These are phyloP conservation scores for Aspergillus puulaauensis DNA, from an alignment of 2,329 filamentous ascomycete species.

Conservation along the genomic window DNA sequence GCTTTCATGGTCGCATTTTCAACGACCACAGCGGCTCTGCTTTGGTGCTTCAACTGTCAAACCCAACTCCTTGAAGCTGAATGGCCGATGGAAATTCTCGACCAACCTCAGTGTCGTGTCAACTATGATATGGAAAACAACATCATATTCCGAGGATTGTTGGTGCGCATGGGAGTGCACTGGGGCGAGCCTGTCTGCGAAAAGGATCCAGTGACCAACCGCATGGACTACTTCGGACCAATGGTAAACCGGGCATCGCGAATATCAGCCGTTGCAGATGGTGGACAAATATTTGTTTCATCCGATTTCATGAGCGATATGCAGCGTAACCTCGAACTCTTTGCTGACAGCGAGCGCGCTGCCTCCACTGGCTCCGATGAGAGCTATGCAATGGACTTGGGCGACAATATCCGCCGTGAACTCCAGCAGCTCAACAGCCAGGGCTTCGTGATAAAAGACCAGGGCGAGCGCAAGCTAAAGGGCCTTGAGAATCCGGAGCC, in stretches of 20 bases:
- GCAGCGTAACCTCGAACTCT: constrained; percentile 83
- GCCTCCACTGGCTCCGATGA: constrained; percentile 71
- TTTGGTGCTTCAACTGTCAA: constrained; percentile 97
- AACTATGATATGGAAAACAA: constrained; percentile 80
- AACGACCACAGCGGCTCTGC: constrained; percentile 86
- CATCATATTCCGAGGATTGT: constrained; percentile 89
- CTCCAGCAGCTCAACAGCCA: constrained; percentile 82
- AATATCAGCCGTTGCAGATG: constrained; percentile 91
- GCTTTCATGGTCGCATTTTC: constrained; percentile 99
- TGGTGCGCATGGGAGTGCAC: constrained; percentile 96
- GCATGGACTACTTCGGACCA: constrained; percentile 99
- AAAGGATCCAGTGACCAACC: constrained; percentile 89
- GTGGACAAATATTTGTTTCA: constrained; percentile 94
- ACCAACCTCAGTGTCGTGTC: constrained; percentile 80
- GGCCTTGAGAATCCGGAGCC: constrained; percentile 96
- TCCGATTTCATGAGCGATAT: constrained; percentile 97
- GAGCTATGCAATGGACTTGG: constrained; percentile 72
- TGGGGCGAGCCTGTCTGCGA: constrained; percentile 95
- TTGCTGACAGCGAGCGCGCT: constrained; percentile 77
- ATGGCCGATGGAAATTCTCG: constrained; percentile 92
- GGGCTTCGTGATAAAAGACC: constrained; percentile 95
- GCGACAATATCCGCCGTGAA: constrained; percentile 80
- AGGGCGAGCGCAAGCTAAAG: constrained; percentile 93
- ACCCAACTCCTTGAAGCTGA: constrained; percentile 80
- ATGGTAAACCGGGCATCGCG: constrained; percentile 98